Evolutionary conservation across 805 yeast species (phyloP).

Genomic region (Trichomonascus vanleenenianus): DNA sequence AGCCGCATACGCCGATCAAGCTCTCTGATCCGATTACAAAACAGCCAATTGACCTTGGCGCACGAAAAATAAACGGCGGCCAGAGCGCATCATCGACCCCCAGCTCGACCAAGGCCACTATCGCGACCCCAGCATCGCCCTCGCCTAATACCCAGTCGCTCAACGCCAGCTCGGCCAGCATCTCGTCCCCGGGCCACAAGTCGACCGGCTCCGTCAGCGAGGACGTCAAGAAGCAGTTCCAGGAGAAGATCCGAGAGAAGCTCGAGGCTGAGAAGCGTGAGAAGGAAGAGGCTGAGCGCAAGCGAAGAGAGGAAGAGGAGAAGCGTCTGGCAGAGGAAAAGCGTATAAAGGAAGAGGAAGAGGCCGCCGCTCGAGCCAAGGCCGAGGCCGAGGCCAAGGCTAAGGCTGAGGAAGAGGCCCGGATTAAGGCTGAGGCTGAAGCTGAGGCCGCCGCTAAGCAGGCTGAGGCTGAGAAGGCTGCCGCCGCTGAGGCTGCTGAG

Average conservation of each 20-base stretch:
- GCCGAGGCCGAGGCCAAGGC: conserved; percentile 16
- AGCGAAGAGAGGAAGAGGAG: conserved; percentile 13
- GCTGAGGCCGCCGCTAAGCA: conserved; percentile 12
- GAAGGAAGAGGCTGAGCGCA: conserved; percentile 12
- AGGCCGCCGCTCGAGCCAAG: conserved; percentile 1
- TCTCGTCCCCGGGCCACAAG: neutral
- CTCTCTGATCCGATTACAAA: conserved; percentile 21
- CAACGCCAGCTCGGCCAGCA: neutral
- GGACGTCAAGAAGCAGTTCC: conserved; percentile 14
- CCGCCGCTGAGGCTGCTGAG: conserved; percentile 12
- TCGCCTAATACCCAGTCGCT: conserved; percentile 4
- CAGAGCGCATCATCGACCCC: conserved; percentile 4
- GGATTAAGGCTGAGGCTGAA: conserved; percentile 8
- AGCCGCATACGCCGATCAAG: conserved; percentile 19
- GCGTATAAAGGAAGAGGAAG: conserved; percentile 8
- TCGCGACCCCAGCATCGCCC: neutral
- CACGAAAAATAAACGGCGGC: conserved; percentile 1
- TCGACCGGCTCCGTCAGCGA: conserved; percentile 2
- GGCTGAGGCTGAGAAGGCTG: conserved; percentile 13
- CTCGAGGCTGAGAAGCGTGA: conserved; percentile 10
- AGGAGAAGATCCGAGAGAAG: conserved; percentile 12
- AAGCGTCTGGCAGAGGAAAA: neutral
- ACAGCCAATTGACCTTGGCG: conserved; percentile 18
- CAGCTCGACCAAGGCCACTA: neutral
- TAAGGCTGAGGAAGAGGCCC: conserved; percentile 9